Base-by-base conservation (phyloP, 2,329 filamentous ascomycete genomes). In the Ascochyta pisi region DNA sequence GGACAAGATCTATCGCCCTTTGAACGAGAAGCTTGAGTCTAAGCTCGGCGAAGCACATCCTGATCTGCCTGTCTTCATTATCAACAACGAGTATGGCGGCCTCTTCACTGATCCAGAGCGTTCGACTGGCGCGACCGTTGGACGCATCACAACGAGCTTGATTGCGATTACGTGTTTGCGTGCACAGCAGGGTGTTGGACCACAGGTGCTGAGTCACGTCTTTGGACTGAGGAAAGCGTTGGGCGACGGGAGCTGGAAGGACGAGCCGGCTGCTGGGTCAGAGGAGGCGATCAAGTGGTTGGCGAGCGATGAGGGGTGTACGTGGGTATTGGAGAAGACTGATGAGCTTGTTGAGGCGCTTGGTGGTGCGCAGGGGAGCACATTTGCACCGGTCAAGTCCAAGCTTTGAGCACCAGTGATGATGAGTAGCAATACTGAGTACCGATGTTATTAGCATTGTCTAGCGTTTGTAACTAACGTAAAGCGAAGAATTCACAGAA, bases 161-260 rank as follows among this genome's bases (percentile, higher is more conserved):
- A 82, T 92, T 4, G 91, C 89, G 0, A 83, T 96, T 27, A 82
- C 90, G 5, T 92, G 90, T 67, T 73, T 96, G 72, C 78, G 91
- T 3, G 84, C 91, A 40, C 91, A 95, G 80, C 90, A 89, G 9
- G 91, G 91, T 0, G 91, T 95, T 0, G 91, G 87, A 0, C 91
- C 91, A 1, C 91, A 95, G 79, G 90, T 96, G 12, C 77, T 89
- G 16, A 91, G 88, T 63, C 91, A 96, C 75, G 82, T 95, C 0
- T 94, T 92, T 77, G 91, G 91, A 0, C 71, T 96, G 75, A 77
- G 89, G 55, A 95, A 95, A 79, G 89, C 86, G 0, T 81, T 89
- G 47, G 86, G 89, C 61, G 87, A 92, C 73, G 89, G 88, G 1
- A 80, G 78, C 19, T 82, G 75, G 73, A 82, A 76, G 34, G 72